Percentiles rank a stretch among this genome's conserved stretches.
Conservation (phyloP, 2,329 filamentous ascomycete genomes). For the Diaporthe capsici region DNA sequence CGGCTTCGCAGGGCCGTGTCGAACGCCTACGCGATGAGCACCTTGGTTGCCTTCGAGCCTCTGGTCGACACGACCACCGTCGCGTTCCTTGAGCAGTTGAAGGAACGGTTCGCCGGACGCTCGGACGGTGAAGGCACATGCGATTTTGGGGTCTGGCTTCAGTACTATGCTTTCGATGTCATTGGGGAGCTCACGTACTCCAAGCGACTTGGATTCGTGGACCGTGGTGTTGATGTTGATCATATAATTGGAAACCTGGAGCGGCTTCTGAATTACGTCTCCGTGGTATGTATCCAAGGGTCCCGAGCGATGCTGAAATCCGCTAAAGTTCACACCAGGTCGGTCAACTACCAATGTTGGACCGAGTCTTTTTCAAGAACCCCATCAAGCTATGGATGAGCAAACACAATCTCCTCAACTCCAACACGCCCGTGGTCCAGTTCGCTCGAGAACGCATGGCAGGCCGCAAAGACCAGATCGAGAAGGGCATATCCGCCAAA, state of each 20-base stretch:
- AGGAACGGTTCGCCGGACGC: slow-evolving; percentile 34
- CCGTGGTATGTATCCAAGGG: not conserved
- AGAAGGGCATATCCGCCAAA: slow-evolving; percentile 5
- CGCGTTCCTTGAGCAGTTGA: slow-evolving; percentile 48
- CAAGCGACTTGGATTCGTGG: slow-evolving; percentile 18
- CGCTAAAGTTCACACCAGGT: not conserved
- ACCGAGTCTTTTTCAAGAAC: slow-evolving; percentile 11
- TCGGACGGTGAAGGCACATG: not conserved
- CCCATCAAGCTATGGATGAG: slow-evolving; percentile 15
- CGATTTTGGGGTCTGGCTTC: slow-evolving; percentile 26
- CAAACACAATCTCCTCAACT: not conserved
- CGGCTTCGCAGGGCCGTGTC: slow-evolving; percentile 44
- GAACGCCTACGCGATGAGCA: slow-evolving; percentile 45
- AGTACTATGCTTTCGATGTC: slow-evolving; percentile 32
- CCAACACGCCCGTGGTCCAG: not conserved
- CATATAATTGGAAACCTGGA: slow-evolving; percentile 7
- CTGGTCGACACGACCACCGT: slow-evolving; percentile 44
- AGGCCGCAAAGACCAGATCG: slow-evolving; percentile 7
- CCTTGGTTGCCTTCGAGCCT: slow-evolving; percentile 46
- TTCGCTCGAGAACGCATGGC: slow-evolving; percentile 19
- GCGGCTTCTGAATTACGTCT: not conserved
- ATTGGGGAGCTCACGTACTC: slow-evolving; percentile 19
- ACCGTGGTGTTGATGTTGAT: slow-evolving; percentile 18
- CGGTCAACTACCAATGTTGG: slow-evolving; percentile 16
- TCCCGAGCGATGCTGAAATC: too few relatives aligned